These are phyloP conservation scores for Ophiosphaerella narmari DNA, from an alignment of 2,329 filamentous ascomycete species.

Conservation along the genomic window DNA sequence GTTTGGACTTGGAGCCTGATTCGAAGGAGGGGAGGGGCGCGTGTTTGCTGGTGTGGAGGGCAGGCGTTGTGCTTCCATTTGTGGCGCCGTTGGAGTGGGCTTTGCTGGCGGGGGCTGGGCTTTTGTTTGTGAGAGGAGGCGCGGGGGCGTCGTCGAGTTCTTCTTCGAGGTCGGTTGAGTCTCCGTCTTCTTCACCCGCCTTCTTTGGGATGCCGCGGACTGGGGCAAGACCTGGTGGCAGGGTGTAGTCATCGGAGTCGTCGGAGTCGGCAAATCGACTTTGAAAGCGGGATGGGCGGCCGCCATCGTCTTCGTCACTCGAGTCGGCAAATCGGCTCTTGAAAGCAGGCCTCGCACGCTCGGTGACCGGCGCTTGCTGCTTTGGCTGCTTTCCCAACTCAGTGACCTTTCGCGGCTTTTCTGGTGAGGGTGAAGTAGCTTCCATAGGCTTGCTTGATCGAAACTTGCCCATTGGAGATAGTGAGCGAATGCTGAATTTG, in stretches of 20 bases:
- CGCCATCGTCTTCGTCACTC: constrained; percentile 61
- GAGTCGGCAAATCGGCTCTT: constrained; percentile 69
- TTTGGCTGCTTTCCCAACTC: constrained; percentile 29
- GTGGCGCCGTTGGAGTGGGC: constrained; percentile 15
- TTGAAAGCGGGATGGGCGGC: constrained; percentile 44
- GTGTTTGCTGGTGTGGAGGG: constrained; percentile 46
- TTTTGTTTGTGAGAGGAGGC: constrained; percentile 37
- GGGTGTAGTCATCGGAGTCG: constrained; percentile 54
- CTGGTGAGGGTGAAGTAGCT: constrained; percentile 17
- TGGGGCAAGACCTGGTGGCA: constrained; percentile 51
- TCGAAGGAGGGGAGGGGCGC: constrained; percentile 35
- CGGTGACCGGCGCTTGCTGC: constrained; percentile 20
- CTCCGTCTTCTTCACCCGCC: constrained; percentile 61
- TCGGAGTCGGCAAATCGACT: constrained; percentile 57
- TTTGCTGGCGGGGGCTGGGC: constrained; percentile 22
- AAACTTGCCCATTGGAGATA: constrained; percentile 67
- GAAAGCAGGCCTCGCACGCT: constrained; percentile 25
- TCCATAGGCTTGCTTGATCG: constrained; percentile 43
- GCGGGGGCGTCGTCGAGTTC: constrained; percentile 45
- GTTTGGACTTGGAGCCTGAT: constrained; percentile 42
- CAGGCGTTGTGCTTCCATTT: constrained; percentile 32
- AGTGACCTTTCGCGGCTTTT: constrained; percentile 15
- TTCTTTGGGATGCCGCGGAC: constrained; percentile 65
- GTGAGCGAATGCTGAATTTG: constrained; percentile 71
- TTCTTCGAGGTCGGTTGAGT: constrained; percentile 58